phyloP scores from a whole-genome alignment of 1,139 yeast genomes.

The Diutina sp. region DNA sequence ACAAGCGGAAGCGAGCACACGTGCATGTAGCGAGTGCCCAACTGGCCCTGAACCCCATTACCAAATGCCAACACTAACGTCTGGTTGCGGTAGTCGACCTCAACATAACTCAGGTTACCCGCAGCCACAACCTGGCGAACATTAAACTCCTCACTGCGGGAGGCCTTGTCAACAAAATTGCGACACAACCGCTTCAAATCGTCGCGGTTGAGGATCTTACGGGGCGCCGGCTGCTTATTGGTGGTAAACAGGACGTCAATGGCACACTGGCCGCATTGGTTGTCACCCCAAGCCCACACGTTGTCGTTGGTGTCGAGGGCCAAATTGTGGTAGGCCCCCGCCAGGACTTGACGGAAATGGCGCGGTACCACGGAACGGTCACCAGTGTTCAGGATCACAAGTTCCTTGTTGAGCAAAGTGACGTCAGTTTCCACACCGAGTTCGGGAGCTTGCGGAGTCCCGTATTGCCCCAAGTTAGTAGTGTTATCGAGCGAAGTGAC shows the following conservation, averaged over 20 bases:
- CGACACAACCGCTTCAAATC: conserved; percentile 12
- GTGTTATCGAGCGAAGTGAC: conserved; percentile 36
- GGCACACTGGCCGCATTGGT: conserved; percentile 77
- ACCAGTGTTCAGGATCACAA: conserved; percentile 12
- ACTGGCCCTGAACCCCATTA: conserved; percentile 76
- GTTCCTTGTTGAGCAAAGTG: conserved; percentile 23
- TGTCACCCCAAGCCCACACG: conserved; percentile 78
- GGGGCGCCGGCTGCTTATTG: conserved; percentile 61
- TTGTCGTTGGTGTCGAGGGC: conserved; percentile 51
- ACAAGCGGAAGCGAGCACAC: conserved; percentile 57
- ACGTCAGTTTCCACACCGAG: conserved; percentile 30
- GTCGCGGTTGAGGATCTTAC: conserved; percentile 23
- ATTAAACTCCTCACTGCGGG: conserved; percentile 10
- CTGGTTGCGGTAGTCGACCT: conserved; percentile 16
- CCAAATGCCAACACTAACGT: conserved; percentile 54
- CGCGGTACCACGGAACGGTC: conserved; percentile 23
- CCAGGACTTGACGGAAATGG: conserved; percentile 44
- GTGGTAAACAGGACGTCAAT: conserved; percentile 50
- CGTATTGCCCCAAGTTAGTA: conserved; percentile 66
- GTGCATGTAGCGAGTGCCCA: conserved; percentile 73
- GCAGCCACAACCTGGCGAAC: conserved; percentile 51
- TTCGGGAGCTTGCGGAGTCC: conserved; percentile 62
- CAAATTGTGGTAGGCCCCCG: conserved; percentile 64
- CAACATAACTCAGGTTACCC: conserved; percentile 52
- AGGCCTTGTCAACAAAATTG: conserved; percentile 17